A percentile compares a stretch with the other conserved stretches of the same genome.
phyloP scores from a whole-genome alignment of 1,284 basidiomycete species.

The Cryptococcus sp. region DNA sequence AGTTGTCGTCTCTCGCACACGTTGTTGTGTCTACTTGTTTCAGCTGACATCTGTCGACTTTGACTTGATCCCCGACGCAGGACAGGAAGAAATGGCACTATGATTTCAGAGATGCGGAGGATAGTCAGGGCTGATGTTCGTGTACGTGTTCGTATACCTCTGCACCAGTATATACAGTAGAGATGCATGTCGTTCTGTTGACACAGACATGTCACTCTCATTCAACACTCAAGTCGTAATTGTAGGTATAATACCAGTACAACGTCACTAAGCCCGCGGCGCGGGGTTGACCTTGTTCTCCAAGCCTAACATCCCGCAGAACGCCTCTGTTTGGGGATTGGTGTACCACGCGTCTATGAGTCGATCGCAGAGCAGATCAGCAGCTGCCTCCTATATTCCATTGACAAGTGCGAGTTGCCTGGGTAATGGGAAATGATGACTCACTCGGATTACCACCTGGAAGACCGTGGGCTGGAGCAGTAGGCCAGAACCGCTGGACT shows the following conservation, averaged over 20 bases:
- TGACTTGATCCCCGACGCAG: neutral
- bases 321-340: constrained; percentile 88
- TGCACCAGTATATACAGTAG: neutral
- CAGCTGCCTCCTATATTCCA: neutral
- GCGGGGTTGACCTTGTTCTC: constrained; percentile 74
- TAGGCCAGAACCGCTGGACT: constrained; percentile 72
- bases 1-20: constrained; percentile 2
- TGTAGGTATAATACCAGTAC: neutral
- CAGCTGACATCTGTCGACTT: neutral
- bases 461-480: constrained; percentile 65
- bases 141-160: neutral
- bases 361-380: no score
- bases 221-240: neutral
- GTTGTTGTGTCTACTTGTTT: constrained; percentile 12
- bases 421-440: constrained; percentile 9
- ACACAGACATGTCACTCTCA: neutral
- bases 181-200: neutral
- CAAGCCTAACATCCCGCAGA: constrained; percentile 76
- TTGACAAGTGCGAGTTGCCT: no score
- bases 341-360: constrained; percentile 71
- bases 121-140: constrained; percentile 1
- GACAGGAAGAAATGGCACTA: constrained; percentile 1
- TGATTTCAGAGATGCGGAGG: constrained; percentile 3
- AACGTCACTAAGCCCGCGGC: constrained; percentile 17
- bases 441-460: constrained; percentile 48